Percentiles rank a stretch among this genome's conserved stretches.
Evolutionary conservation across 495 filamentous ascomycete genomes (phyloP).

Genomic region (Neurospora pannonica): DNA sequence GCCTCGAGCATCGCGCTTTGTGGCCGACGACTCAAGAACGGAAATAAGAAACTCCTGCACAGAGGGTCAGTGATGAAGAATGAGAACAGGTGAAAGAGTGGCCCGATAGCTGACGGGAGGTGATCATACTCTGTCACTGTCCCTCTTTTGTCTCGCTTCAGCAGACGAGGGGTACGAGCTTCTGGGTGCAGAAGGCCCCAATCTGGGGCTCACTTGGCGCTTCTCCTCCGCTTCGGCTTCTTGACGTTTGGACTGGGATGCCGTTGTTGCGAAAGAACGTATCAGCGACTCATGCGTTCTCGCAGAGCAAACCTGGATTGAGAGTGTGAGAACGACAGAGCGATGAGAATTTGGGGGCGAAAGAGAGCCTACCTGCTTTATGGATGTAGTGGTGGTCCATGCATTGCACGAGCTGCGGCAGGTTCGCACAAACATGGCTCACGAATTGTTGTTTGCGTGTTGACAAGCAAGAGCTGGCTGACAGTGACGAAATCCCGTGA

Average conservation of each 20-base stretch:
- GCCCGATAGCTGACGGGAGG: not conserved
- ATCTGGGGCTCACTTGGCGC: not conserved
- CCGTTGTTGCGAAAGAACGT: not conserved
- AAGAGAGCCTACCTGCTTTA: not conserved
- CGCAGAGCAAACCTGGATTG: not conserved
- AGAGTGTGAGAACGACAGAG: not conserved
- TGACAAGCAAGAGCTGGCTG: not conserved
- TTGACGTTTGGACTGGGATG: not conserved
- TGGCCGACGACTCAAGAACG: constrained; percentile 72
- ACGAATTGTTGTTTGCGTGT: not conserved
- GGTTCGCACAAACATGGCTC: not conserved
- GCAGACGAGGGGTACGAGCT: constrained; percentile 26
- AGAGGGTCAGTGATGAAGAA: constrained; percentile 7
- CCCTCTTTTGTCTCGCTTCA: constrained; percentile 34
- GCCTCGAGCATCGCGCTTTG: constrained; percentile 80
- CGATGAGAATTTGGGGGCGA: not conserved
- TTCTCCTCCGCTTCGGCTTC: not conserved
- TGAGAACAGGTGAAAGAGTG: not conserved
- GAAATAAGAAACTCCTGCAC: constrained; percentile 72
- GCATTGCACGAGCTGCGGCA: not conserved
- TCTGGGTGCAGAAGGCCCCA: not conserved
- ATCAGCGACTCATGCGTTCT: not conserved
- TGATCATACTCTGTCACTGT: constrained; percentile 27
- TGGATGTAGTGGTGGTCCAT: not conserved
- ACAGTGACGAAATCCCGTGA: not conserved